These are phyloP conservation scores for Pleurotus tuber-regium DNA, from an alignment of 768 basidiomycete genomes.

Conservation along the genomic window DNA sequence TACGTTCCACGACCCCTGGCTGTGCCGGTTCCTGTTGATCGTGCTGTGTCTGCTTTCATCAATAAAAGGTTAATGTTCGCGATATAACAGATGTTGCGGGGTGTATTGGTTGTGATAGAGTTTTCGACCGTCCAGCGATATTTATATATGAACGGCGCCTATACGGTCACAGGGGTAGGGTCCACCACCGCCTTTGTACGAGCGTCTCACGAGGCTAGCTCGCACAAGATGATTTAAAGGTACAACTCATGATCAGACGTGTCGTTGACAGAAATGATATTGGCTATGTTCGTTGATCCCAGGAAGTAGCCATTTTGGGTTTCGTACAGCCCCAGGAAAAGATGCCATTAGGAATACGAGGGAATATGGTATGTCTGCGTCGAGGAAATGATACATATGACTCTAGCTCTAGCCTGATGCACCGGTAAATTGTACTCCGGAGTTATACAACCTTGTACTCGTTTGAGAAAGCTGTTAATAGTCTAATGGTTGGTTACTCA, in stretches of 20 bases:
- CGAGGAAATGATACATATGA: neutral
- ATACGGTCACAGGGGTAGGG: no score
- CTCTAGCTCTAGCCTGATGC: neutral
- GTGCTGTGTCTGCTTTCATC: slow-evolving; percentile 23
- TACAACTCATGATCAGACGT: slow-evolving; percentile 1
- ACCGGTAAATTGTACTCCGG: slow-evolving; percentile 2
- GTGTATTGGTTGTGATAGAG: no score
- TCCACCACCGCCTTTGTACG: no score
- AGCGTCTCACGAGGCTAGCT: neutral
- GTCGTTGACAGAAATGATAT: neutral
- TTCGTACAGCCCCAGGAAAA: slow-evolving; percentile 4
- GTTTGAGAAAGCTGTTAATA: neutral
- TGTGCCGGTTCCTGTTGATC: slow-evolving; percentile 17
- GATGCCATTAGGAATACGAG: no score
- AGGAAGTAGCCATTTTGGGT: no score
- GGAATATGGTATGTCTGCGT: neutral
- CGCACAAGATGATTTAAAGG: neutral
- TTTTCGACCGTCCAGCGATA: no score
- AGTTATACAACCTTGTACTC: neutral
- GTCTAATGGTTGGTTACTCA: slow-evolving; percentile 38
- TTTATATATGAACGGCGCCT: no score
- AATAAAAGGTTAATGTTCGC: no score
- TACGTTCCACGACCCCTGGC: slow-evolving; percentile 35
- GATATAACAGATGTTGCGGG: no score
- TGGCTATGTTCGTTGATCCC: slow-evolving; percentile 2